Conservation (phyloP, 345 rosid genomes). For the Eucalyptus pumila region DNA sequence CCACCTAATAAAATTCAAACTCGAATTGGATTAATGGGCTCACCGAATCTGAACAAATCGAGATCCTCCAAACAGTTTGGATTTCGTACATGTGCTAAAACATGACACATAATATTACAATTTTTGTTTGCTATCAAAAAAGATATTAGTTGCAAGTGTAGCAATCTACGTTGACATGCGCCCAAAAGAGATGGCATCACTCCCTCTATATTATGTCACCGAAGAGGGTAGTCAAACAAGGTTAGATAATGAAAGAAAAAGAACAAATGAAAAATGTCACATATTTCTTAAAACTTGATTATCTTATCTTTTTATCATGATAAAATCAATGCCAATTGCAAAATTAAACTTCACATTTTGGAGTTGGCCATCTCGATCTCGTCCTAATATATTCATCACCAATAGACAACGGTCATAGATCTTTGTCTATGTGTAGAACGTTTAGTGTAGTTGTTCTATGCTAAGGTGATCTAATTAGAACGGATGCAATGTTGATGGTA, state of each 20-base stretch:
- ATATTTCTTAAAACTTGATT: no score
- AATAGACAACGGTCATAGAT: not conserved
- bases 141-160: not conserved
- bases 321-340: no score
- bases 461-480: not conserved
- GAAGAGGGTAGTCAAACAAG: not conserved
- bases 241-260: no score
- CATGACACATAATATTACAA: fast-evolving
- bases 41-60: no score
- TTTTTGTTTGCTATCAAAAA: no score
- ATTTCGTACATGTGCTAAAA: no score
- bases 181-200: not conserved
- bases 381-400: not conserved
- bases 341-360: no score
- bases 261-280: fast-evolving
- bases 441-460: not conserved
- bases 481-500: no score
- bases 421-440: not conserved
- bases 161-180: not conserved
- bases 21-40: no score
- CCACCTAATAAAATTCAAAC: no score
- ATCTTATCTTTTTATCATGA: not conserved
- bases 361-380: not conserved
- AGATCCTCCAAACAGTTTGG: no score
- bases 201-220: not conserved